Evolutionary conservation across 768 basidiomycete genomes (phyloP).

Genomic region (Lactarius trivialis): DNA sequence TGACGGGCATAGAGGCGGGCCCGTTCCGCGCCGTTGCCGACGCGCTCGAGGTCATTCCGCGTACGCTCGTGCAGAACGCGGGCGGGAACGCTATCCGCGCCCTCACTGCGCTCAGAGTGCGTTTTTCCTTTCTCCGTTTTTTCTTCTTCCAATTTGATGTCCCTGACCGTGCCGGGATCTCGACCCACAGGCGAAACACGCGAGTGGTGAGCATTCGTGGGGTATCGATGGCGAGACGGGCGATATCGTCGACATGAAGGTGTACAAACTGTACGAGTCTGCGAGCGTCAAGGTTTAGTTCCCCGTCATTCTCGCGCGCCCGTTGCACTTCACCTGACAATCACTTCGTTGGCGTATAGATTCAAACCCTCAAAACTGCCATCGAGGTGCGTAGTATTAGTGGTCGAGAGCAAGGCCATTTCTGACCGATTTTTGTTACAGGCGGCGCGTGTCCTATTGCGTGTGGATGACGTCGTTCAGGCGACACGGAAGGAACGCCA

Average conservation of each 20-base stretch:
- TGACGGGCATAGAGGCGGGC: conserved; percentile 87
- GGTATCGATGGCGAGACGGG: conserved; percentile 96
- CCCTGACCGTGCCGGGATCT: conserved; percentile 49
- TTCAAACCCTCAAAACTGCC: conserved; percentile 95
- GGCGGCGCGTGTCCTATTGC: conserved; percentile 85
- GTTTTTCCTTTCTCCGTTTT: conserved; percentile 25
- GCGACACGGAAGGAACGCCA: conserved; percentile 73
- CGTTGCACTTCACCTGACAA: conserved; percentile 1
- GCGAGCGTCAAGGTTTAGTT: conserved; percentile 84
- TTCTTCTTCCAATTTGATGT: background rate
- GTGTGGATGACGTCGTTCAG: conserved; percentile 92
- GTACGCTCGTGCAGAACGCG: conserved; percentile 90
- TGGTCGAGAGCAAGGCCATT: background rate
- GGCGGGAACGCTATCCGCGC: conserved; percentile 94
- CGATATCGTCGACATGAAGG: conserved; percentile 93
- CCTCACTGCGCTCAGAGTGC: conserved; percentile 85
- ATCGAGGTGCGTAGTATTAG: conserved; percentile 61
- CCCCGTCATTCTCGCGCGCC: background rate
- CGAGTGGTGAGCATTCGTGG: conserved; percentile 83
- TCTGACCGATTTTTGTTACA: conserved; percentile 26
- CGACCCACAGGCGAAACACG: conserved; percentile 77
- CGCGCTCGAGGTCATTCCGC: conserved; percentile 94
- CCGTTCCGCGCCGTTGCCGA: conserved; percentile 91
- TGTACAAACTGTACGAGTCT: conserved; percentile 89
- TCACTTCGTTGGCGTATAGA: conserved; percentile 35